Conservation (phyloP, 768 basidiomycete genomes). For the Podaxis mareebaensis region DNA sequence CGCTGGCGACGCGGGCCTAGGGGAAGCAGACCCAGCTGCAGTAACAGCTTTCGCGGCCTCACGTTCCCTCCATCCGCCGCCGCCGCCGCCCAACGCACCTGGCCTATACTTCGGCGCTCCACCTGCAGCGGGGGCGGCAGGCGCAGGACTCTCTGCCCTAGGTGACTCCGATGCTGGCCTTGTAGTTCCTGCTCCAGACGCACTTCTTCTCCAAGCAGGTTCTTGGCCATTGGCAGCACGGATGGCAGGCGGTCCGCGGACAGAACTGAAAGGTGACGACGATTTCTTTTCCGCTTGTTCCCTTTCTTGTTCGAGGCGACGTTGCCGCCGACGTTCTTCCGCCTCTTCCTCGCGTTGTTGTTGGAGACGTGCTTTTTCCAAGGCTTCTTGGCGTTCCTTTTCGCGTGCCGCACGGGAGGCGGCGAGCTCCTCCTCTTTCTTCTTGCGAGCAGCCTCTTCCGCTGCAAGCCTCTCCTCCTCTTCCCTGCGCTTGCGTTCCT, state of each 20-base stretch:
- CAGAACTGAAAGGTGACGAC: constrained; percentile 29
- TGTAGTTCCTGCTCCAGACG: constrained; percentile 25
- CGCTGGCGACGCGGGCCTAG: constrained; percentile 39
- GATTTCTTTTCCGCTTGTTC: constrained; percentile 12
- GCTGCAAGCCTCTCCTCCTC: constrained; percentile 49
- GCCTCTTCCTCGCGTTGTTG: constrained; percentile 74
- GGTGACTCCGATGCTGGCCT: constrained; percentile 34
- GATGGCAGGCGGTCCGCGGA: constrained; percentile 20
- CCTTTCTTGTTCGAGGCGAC: constrained; percentile 41
- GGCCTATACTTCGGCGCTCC: constrained; percentile 45
- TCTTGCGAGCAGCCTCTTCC: constrained; percentile 54
- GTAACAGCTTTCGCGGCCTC: constrained; percentile 25
- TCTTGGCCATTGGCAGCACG: constrained; percentile 28
- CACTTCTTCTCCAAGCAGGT: constrained; percentile 33
- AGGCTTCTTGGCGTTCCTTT: constrained; percentile 47
- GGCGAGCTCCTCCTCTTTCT: constrained; percentile 58
- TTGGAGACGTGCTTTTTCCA: constrained; percentile 59
- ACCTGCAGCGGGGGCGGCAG: constrained; percentile 35
- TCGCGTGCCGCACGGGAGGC: constrained; percentile 55
- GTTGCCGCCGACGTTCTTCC: constrained; percentile 42
- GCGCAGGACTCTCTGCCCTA: constrained; percentile 58
- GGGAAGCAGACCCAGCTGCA: constrained; percentile 18
- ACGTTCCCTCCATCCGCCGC: constrained; percentile 21
- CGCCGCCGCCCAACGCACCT: constrained; percentile 31
- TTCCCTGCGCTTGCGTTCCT: constrained; percentile 47